These are phyloP conservation scores for Xylaria telfairii DNA, from an alignment of 495 filamentous ascomycete species.

Conservation along the genomic window DNA sequence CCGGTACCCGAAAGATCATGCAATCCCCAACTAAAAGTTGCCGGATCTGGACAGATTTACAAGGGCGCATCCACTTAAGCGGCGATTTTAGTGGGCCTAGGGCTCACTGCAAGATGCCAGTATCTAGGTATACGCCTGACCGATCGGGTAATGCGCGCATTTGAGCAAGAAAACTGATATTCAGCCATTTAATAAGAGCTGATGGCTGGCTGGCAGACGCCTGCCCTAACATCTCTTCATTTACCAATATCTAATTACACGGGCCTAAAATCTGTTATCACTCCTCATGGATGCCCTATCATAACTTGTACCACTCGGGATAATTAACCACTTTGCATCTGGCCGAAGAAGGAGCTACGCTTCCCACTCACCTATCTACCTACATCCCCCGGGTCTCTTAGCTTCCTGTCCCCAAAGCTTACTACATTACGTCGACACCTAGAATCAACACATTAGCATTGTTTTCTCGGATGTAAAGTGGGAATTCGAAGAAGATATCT, in stretches of 20 bases:
- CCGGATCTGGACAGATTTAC: constrained; percentile 7
- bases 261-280: neutral
- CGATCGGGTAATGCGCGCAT: constrained; percentile 15
- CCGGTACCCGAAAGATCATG: constrained; percentile 15
- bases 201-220: neutral
- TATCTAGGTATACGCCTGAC: neutral
- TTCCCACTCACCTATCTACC: neutral
- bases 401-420: neutral
- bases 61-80: neutral
- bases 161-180: constrained; percentile 23
- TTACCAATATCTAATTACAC: neutral
- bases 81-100: neutral
- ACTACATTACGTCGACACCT: neutral
- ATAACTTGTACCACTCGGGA: neutral
- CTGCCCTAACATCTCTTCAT: neutral
- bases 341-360: neutral
- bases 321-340: neutral
- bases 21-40: neutral
- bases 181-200: neutral
- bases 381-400: neutral
- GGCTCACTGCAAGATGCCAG: neutral
- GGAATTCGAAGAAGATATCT: neutral
- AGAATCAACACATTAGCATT: neutral
- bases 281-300: neutral
- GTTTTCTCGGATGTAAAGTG: neutral